Evolutionary conservation across 805 yeast species (phyloP).

Genomic region (Cyberlindnera japonica): DNA sequence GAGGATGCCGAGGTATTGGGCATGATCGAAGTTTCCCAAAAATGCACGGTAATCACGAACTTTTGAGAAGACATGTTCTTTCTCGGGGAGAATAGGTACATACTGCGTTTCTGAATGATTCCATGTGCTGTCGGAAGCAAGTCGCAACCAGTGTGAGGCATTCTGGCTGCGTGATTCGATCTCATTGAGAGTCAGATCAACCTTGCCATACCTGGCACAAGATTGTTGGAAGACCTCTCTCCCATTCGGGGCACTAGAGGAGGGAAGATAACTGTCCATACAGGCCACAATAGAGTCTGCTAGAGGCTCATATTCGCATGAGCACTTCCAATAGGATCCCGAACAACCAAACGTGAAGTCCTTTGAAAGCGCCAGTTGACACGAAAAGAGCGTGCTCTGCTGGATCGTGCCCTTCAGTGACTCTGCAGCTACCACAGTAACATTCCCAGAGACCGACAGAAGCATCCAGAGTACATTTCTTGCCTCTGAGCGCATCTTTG

Average conservation of each 20-base stretch:
- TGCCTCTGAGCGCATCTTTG: no score
- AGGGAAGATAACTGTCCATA: slow-evolving; percentile 19
- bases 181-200: slow-evolving; percentile 10
- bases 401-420: slow-evolving; percentile 22
- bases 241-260: slow-evolving; percentile 5
- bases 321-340: slow-evolving; percentile 15
- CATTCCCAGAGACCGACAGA: no score
- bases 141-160: slow-evolving; percentile 9
- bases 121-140: slow-evolving; percentile 10
- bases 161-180: slow-evolving; percentile 11
- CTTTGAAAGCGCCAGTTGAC: slow-evolving; percentile 18
- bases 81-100: slow-evolving; percentile 17
- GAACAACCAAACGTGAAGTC: slow-evolving; percentile 21
- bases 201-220: slow-evolving; percentile 6
- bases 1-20: slow-evolving; percentile 21
- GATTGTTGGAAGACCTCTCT: slow-evolving; percentile 7
- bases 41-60: slow-evolving; percentile 26
- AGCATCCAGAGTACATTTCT: no score
- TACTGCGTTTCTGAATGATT: slow-evolving; percentile 11
- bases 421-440: slow-evolving; percentile 9
- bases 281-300: slow-evolving; percentile 22
- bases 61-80: slow-evolving; percentile 7
- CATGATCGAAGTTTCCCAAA: slow-evolving; percentile 23
- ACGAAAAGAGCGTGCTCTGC: slow-evolving; percentile 23
- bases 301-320: slow-evolving; percentile 21